phyloP scores from a whole-genome alignment of 805 yeast species.

The Cyberlindnera suaveolens region DNA sequence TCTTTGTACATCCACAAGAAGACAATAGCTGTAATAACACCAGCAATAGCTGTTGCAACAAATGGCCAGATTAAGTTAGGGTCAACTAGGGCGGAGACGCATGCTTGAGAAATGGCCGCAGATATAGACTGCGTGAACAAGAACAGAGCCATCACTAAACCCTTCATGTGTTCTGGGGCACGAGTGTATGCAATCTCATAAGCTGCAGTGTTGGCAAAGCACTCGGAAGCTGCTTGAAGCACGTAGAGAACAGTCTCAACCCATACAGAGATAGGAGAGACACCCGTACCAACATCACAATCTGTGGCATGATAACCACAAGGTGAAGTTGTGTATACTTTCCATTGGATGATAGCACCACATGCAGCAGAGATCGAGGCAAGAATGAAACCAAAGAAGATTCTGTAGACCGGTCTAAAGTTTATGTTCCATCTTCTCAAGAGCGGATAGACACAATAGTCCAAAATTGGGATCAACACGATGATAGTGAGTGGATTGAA shows the following conservation, averaged over 20 bases:
- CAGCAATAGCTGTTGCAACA: constrained; percentile 53
- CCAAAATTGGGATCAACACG: constrained; percentile 70
- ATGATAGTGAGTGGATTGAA: constrained; percentile 72
- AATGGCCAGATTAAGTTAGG: constrained; percentile 70
- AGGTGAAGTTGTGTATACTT: constrained; percentile 65
- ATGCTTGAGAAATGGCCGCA: constrained; percentile 68
- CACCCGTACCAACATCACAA: constrained; percentile 34
- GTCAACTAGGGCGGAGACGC: constrained; percentile 58
- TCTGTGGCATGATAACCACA: constrained; percentile 58
- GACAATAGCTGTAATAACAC: constrained; percentile 49
- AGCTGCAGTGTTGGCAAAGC: constrained; percentile 76
- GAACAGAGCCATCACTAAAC: constrained; percentile 44
- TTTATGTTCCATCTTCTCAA: constrained; percentile 42
- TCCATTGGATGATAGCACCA: constrained; percentile 56
- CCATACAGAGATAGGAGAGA: constrained; percentile 51
- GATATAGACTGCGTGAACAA: constrained; percentile 72
- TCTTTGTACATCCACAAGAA: constrained; percentile 36
- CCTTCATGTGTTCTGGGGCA: constrained; percentile 56
- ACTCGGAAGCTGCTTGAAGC: constrained; percentile 68
- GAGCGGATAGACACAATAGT: constrained; percentile 50
- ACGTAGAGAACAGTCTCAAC: constrained; percentile 62
- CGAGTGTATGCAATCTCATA: constrained; percentile 80
- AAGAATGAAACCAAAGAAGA: constrained; percentile 61
- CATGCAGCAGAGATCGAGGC: constrained; percentile 34
- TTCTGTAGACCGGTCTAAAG: constrained; percentile 67